phyloP scores from a whole-genome alignment of 768 basidiomycete genomes.

The Rhizopogon vesiculosus region DNA sequence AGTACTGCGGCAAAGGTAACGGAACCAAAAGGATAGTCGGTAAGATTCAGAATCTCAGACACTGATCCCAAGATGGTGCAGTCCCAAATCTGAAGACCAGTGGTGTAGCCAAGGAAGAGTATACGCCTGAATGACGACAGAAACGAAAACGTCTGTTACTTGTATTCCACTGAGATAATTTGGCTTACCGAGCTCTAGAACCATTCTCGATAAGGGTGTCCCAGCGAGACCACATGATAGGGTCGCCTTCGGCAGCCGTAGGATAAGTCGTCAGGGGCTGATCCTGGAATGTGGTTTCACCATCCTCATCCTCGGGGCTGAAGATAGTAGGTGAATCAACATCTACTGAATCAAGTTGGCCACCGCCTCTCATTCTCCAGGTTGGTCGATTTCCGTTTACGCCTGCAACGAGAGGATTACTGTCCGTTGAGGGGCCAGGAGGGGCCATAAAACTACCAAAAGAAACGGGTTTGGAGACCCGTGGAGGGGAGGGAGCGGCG shows the following conservation, averaged over 20 bases:
- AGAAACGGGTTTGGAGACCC: constrained; percentile 44
- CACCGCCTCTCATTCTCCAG: constrained; percentile 2
- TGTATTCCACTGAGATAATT: neutral
- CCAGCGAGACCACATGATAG: constrained; percentile 30
- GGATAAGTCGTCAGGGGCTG: constrained; percentile 22
- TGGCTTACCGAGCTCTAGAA: constrained; percentile 15
- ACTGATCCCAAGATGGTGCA: constrained; percentile 47
- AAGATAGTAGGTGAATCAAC: constrained; percentile 5
- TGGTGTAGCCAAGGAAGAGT: constrained; percentile 49
- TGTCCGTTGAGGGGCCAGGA: constrained; percentile 6
- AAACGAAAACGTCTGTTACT: neutral
- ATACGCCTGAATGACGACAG: constrained; percentile 29
- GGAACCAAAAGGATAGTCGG: constrained; percentile 29
- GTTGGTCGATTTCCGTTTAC: constrained; percentile 5
- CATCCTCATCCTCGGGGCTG: constrained; percentile 20
- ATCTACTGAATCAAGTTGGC: constrained; percentile 11
- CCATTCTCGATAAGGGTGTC: constrained; percentile 18
- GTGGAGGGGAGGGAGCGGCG: constrained; percentile 43
- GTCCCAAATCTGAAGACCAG: constrained; percentile 60
- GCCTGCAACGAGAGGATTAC: neutral
- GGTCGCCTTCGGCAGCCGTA: constrained; percentile 25
- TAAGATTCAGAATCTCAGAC: constrained; percentile 50
- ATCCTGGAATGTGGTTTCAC: constrained; percentile 1
- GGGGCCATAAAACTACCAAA: constrained; percentile 40
- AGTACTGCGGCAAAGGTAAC: constrained; percentile 39